A percentile compares a stretch with the other conserved stretches of the same genome.
Conservation (phyloP, 495 filamentous ascomycete species). For the Penicillium bialowiezense region DNA sequence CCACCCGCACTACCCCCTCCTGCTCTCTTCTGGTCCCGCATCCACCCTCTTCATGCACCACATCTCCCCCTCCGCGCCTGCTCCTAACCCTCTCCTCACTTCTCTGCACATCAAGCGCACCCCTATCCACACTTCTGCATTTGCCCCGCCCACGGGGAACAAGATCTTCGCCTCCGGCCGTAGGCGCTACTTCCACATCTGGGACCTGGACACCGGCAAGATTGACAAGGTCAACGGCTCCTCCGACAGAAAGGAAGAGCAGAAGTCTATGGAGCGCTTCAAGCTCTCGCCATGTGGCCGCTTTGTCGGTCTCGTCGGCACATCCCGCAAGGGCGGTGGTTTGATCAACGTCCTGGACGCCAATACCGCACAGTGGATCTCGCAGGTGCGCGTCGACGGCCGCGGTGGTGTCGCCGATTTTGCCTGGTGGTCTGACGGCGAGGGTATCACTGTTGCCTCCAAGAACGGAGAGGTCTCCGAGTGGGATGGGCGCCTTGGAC, state of each 20-base stretch:
- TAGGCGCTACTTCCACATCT: constrained; percentile 88
- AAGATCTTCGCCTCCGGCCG: constrained; percentile 79
- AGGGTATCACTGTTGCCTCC: constrained; percentile 71
- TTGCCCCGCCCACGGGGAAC: constrained; percentile 51
- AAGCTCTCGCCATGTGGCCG: constrained; percentile 80
- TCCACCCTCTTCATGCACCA: constrained; percentile 87
- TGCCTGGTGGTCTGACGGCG: constrained; percentile 83
- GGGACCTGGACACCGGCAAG: constrained; percentile 77
- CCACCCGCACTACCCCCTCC: constrained; percentile 81
- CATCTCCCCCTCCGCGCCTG: constrained; percentile 70
- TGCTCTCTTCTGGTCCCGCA: constrained; percentile 83
- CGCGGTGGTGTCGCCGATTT: constrained; percentile 83
- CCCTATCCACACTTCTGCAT: constrained; percentile 74
- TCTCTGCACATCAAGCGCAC: constrained; percentile 82
- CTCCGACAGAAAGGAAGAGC: constrained; percentile 67
- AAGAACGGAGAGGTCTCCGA: constrained; percentile 93
- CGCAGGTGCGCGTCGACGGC: constrained; percentile 78
- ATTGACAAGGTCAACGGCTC: constrained; percentile 81
- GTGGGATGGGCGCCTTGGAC: constrained; percentile 64
- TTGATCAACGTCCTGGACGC: constrained; percentile 82
- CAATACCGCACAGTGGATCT: constrained; percentile 82
- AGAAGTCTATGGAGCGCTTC: constrained; percentile 87
- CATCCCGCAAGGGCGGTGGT: constrained; percentile 77
- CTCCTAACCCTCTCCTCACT: constrained; percentile 81
- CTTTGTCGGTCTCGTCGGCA: constrained; percentile 77